Conservation (phyloP, 139 green algal genomes). For the Diplosphaera chodatii region DNA sequence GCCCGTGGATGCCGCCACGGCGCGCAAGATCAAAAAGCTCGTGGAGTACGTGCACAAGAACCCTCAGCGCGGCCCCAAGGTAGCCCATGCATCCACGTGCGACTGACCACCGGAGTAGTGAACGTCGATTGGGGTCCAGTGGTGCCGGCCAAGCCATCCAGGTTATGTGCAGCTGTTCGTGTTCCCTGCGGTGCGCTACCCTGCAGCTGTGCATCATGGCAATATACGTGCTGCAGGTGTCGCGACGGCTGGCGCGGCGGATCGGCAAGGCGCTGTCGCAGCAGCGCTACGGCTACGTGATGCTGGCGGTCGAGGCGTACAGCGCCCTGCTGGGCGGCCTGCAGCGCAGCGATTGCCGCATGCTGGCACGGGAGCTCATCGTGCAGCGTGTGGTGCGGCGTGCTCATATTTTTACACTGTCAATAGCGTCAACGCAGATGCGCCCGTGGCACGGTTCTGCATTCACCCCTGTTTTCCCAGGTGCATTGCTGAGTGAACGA, state of each 20-base stretch:
- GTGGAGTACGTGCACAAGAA: constrained; percentile 48
- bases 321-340: constrained; percentile 21
- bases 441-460: background rate
- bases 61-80: constrained; percentile 43
- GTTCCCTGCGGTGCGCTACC: background rate
- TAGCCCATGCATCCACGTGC: background rate
- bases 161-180: background rate
- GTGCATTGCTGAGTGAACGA: background rate
- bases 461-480: no score
- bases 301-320: constrained; percentile 36
- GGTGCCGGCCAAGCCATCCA: background rate
- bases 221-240: constrained; percentile 26
- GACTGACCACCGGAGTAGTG: background rate
- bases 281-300: constrained; percentile 28
- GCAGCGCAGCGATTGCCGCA: constrained; percentile 4
- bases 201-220: no score
- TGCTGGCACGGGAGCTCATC: constrained; percentile 44
- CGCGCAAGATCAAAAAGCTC: constrained; percentile 46
- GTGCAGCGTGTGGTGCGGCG: constrained; percentile 13
- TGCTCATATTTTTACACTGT: no score
- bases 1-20: constrained; percentile 14
- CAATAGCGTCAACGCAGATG: background rate
- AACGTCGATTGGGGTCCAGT: no score
- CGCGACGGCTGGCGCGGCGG: constrained; percentile 33
- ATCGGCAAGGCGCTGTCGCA: constrained; percentile 31